A percentile compares a stretch with the other conserved stretches of the same genome.
Conservation (phyloP, 1,284 basidiomycete genomes). For the Moniliophthora roreri region DNA sequence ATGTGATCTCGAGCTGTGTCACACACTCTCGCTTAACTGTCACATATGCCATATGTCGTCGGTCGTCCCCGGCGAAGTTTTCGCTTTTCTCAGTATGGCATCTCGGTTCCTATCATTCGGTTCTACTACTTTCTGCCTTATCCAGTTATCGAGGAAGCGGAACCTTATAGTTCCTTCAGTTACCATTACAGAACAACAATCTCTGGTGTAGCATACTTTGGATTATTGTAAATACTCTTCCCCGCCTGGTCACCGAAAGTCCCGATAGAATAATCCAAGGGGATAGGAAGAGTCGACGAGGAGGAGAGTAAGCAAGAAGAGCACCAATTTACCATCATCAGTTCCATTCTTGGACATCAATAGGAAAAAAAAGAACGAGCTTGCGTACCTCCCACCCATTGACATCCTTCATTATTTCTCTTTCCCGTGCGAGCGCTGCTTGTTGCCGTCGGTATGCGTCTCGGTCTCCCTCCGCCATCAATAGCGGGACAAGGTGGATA, state of each 20-base stretch:
- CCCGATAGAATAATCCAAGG: conserved; percentile 1
- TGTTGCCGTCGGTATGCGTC: conserved; percentile 83
- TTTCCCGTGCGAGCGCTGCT: conserved; percentile 81
- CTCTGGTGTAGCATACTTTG: conserved; percentile 73
- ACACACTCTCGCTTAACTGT: no score
- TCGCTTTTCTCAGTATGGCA: conserved; percentile 6
- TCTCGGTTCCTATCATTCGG: conserved; percentile 2
- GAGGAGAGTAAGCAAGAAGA: conserved; percentile 7
- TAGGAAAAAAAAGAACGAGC: conserved; percentile 17
- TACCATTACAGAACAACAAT: conserved; percentile 58
- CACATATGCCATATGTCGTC: conserved; percentile 5
- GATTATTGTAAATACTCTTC: conserved; percentile 85
- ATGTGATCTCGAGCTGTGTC: no score
- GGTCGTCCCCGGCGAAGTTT: background rate
- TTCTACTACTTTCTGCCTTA: conserved; percentile 4
- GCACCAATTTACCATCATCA: conserved; percentile 24
- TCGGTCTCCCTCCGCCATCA: conserved; percentile 92
- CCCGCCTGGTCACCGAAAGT: conserved; percentile 39
- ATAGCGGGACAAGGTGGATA: conserved; percentile 90
- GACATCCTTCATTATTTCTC: conserved; percentile 96
- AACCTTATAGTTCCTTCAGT: conserved; percentile 11
- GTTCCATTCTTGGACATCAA: conserved; percentile 7
- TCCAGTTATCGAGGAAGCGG: conserved; percentile 5
- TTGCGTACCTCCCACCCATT: conserved; percentile 90
- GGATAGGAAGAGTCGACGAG: no score